phyloP scores from a whole-genome alignment of 2,329 filamentous ascomycete genomes.

The Apiospora sp. region DNA sequence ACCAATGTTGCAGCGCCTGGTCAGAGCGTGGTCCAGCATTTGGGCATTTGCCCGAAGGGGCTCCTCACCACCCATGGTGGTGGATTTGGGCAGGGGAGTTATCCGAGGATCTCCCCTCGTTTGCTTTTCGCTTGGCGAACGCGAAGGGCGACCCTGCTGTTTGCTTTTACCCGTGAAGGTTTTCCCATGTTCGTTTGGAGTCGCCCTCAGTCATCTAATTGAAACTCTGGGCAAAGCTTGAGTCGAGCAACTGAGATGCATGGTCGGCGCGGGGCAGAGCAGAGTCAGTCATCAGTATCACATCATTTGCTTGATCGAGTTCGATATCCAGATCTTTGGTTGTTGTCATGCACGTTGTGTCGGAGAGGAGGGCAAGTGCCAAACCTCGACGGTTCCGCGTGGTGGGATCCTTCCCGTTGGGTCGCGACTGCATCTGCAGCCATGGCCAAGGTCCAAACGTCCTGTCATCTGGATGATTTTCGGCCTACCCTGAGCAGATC shows the following conservation, averaged over 20 bases:
- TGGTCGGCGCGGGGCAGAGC: neutral
- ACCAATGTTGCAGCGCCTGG: neutral
- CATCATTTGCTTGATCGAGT: neutral
- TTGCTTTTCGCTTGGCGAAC: neutral
- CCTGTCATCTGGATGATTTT: neutral
- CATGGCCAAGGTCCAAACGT: neutral
- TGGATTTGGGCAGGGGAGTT: neutral
- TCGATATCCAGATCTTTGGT: neutral
- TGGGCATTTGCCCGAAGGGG: neutral
- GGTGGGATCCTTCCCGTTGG: neutral
- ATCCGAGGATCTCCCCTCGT: neutral
- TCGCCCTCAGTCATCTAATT: neutral
- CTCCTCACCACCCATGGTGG: neutral
- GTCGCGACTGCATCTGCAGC: neutral
- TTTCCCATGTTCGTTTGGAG: neutral
- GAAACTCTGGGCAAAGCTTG: constrained; percentile 1
- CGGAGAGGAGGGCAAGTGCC: neutral
- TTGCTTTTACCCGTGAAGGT: neutral
- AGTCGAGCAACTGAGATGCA: neutral
- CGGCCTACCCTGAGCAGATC: neutral
- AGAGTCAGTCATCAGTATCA: neutral
- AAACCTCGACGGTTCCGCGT: neutral
- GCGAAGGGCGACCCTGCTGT: neutral
- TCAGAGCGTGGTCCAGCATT: neutral
- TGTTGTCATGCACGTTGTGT: neutral